Evolutionary conservation across 78 protist genomes (phyloP).

Genomic region (Dictyostelium capitatum): DNA sequence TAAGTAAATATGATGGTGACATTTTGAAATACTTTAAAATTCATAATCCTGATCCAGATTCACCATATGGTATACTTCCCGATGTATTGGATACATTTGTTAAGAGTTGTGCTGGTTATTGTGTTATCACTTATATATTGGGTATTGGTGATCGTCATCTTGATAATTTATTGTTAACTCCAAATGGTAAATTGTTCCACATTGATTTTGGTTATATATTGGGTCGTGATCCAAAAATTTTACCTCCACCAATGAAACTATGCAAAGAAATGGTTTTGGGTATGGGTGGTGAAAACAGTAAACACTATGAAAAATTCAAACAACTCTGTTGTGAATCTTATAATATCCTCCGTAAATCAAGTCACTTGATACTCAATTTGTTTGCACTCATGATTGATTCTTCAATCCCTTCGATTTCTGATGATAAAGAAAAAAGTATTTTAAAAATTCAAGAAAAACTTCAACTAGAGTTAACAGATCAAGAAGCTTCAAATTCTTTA

Average conservation of each 20-base stretch:
- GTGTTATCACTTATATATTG: constrained; percentile 96
- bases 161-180: constrained; percentile 94
- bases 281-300: constrained; percentile 95
- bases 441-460: constrained; percentile 93
- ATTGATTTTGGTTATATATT: constrained; percentile 98
- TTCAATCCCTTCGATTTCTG: constrained; percentile 89
- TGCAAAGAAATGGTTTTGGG: constrained; percentile 97
- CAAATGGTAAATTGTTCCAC: constrained; percentile 94
- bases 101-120: constrained; percentile 96
- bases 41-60: constrained; percentile 82
- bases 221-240: constrained; percentile 97
- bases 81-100: constrained; percentile 90
- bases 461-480: constrained; percentile 94
- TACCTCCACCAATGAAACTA: constrained; percentile 97
- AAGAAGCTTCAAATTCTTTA: constrained; percentile 92
- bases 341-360: constrained; percentile 93
- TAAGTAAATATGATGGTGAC: constrained; percentile 85
- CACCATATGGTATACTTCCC: constrained; percentile 87
- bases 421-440: constrained; percentile 61
- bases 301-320: constrained; percentile 87
- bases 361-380: constrained; percentile 94
- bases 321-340: constrained; percentile 93
- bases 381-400: constrained; percentile 96
- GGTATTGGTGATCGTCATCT: constrained; percentile 98
- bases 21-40: constrained; percentile 84